A percentile compares a stretch with the other conserved stretches of the same genome.
These are phyloP conservation scores for Cymodocea nodosa DNA, from an alignment of 116 monocot species.

Conservation along the genomic window DNA sequence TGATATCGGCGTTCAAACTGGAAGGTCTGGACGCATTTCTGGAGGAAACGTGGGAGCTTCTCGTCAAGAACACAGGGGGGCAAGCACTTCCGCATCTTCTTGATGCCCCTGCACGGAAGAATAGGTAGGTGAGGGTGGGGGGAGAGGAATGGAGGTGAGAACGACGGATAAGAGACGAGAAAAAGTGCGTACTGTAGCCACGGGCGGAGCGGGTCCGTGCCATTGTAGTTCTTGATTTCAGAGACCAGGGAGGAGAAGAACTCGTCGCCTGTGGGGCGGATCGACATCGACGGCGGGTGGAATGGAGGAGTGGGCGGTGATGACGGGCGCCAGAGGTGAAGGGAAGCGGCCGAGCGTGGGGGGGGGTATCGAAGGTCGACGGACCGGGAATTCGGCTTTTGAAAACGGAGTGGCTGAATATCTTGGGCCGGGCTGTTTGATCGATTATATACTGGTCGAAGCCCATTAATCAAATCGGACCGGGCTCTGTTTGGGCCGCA, in stretches of 20 bases:
- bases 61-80: conserved; percentile 32
- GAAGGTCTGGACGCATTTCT: conserved; percentile 80
- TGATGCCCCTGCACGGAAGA: conserved; percentile 41
- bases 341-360: background rate
- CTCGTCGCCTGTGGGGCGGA: conserved; percentile 3
- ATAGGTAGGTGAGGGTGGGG: background rate
- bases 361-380: too few species aligned
- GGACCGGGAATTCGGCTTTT: too few species aligned
- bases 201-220: conserved; percentile 44
- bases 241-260: conserved; percentile 55
- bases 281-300: conserved; percentile 1
- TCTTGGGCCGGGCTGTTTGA: too few species aligned
- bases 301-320: background rate
- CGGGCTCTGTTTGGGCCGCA: too few species aligned
- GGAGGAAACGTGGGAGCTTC: conserved; percentile 95
- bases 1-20: conserved; percentile 53
- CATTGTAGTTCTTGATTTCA: conserved; percentile 56
- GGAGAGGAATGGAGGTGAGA: background rate
- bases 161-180: background rate
- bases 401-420: too few species aligned
- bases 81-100: conserved; percentile 41
- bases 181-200: background rate
- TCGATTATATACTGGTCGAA: too few species aligned
- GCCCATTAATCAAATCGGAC: too few species aligned
- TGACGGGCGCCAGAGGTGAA: background rate